These are phyloP conservation scores for Wickerhamomyces sp. DNA, from an alignment of 1,139 yeast species.

Conservation along the genomic window DNA sequence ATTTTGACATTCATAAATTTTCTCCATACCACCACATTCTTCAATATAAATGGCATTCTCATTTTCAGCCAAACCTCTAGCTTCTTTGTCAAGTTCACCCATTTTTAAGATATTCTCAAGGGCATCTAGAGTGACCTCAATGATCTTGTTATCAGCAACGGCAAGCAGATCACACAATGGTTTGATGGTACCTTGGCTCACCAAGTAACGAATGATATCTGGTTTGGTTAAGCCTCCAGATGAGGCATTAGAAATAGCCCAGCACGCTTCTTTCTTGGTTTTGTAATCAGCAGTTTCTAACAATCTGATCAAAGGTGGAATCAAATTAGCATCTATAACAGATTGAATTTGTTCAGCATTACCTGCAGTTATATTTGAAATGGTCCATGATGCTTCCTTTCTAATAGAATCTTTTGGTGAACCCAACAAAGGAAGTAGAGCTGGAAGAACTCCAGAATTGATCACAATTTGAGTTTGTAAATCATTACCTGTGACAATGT, in stretches of 20 bases:
- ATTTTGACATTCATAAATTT: conserved; percentile 88
- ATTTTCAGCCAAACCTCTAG: conserved; percentile 62
- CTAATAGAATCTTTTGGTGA: conserved; percentile 89
- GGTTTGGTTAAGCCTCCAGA: conserved; percentile 93
- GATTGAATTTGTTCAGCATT: conserved; percentile 94
- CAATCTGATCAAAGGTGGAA: conserved; percentile 87
- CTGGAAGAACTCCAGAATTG: conserved; percentile 87
- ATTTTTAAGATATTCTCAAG: conserved; percentile 88
- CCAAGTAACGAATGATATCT: conserved; percentile 89
- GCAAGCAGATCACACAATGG: conserved; percentile 91
- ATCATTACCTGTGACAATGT: conserved; percentile 96
- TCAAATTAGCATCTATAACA: conserved; percentile 88
- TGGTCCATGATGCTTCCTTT: conserved; percentile 98
- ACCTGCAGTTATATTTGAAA: conserved; percentile 97
- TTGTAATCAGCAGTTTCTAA: conserved; percentile 82
- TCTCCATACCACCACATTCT: conserved; percentile 98
- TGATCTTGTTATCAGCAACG: conserved; percentile 84
- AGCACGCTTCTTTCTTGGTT: conserved; percentile 97
- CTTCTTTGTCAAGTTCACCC: conserved; percentile 90
- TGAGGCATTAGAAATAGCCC: conserved; percentile 98
- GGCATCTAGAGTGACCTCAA: conserved; percentile 94
- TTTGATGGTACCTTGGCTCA: conserved; percentile 92
- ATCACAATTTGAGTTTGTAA: conserved; percentile 92
- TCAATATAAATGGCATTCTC: conserved; percentile 89
- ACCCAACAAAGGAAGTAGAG: conserved; percentile 71